A percentile compares a stretch with the other conserved stretches of the same genome.
These are phyloP conservation scores for Adansonia madagascariensis DNA, from an alignment of 441 rosid species.

Conservation along the genomic window DNA sequence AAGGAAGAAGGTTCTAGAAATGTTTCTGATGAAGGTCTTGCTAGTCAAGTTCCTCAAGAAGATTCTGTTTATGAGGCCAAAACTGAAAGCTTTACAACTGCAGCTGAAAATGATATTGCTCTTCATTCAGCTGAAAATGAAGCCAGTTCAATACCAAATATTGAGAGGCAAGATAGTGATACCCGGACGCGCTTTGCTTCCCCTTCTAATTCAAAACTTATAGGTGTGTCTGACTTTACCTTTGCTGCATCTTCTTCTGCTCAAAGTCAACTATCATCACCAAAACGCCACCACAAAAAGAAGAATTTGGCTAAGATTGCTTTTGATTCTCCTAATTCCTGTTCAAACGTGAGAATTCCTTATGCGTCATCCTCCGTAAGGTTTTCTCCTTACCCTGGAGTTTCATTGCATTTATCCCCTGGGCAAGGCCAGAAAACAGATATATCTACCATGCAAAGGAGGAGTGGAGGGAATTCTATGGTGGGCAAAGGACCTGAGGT, in stretches of 20 bases:
- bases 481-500: constrained; percentile 47
- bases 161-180: constrained; percentile 54
- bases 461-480: constrained; percentile 41
- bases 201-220: constrained; percentile 42
- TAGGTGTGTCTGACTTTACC: constrained; percentile 60
- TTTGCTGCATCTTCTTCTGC: constrained; percentile 63
- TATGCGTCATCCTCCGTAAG: constrained; percentile 42
- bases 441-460: constrained; percentile 38
- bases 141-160: constrained; percentile 53
- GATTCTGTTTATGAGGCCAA: constrained; percentile 67
- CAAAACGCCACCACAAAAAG: constrained; percentile 46
- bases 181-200: constrained; percentile 38
- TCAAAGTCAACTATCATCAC: constrained; percentile 38
- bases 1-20: constrained; percentile 42
- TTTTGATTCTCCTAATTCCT: constrained; percentile 30
- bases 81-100: constrained; percentile 87
- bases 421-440: constrained; percentile 44
- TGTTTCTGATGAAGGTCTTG: constrained; percentile 36
- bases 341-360: constrained; percentile 37
- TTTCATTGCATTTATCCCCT: constrained; percentile 47
- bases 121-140: constrained; percentile 64
- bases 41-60: constrained; percentile 50
- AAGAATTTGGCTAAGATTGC: constrained; percentile 42
- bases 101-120: constrained; percentile 67
- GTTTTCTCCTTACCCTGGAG: constrained; percentile 43